Conservation (phyloP, 1,139 yeast species). For the Saccharomycopsis hybrid region DNA sequence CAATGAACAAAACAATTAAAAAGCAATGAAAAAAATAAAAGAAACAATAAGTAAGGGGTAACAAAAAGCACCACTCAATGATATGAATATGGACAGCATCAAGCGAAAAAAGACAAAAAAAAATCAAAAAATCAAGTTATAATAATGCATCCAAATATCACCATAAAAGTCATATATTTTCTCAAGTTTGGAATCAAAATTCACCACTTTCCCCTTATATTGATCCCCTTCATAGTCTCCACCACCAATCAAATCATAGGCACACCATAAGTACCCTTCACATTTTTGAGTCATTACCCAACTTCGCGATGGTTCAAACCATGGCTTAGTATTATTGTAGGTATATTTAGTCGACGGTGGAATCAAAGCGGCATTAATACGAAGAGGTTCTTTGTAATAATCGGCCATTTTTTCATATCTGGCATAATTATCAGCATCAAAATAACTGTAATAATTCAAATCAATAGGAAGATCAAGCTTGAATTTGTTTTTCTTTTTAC, state of each 20-base stretch:
- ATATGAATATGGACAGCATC: background rate
- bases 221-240: conserved; percentile 24
- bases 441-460: conserved; percentile 28
- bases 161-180: conserved; percentile 27
- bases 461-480: conserved; percentile 27
- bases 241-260: conserved; percentile 39
- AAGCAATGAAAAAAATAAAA: background rate
- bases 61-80: background rate
- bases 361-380: conserved; percentile 29
- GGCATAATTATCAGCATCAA: conserved; percentile 23
- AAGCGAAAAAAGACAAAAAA: background rate
- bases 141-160: conserved; percentile 27
- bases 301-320: conserved; percentile 29
- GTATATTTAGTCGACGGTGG: conserved; percentile 31
- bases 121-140: conserved; percentile 7
- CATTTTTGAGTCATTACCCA: conserved; percentile 34
- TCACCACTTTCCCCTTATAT: conserved; percentile 24
- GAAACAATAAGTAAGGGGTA: background rate
- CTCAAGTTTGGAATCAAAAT: conserved; percentile 21
- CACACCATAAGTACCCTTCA: conserved; percentile 41
- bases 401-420: conserved; percentile 18
- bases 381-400: conserved; percentile 26
- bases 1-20: background rate
- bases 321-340: conserved; percentile 19
- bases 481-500: conserved; percentile 39